phyloP scores from a whole-genome alignment of 78 protist genomes.

The Mantamonas sphyraenae region DNA sequence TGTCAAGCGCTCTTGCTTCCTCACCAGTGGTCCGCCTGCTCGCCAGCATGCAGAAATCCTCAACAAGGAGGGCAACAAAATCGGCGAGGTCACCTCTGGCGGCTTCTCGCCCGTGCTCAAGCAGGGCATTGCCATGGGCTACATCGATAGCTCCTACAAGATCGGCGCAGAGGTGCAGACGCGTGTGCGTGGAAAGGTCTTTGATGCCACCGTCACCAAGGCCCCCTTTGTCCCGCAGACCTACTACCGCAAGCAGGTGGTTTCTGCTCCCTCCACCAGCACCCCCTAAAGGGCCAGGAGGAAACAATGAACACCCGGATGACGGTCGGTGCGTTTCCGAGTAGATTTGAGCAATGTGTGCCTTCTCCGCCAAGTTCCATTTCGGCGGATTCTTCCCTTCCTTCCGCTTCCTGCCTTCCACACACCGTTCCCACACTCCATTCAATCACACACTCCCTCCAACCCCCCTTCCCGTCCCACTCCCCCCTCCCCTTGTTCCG shows the following conservation, averaged over 20 bases:
- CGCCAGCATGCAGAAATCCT: slow-evolving; percentile 29
- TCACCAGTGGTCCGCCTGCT: slow-evolving; percentile 75
- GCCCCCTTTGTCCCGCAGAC: slow-evolving; percentile 81
- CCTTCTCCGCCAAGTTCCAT: no score
- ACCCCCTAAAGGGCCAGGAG: background rate
- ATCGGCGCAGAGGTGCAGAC: slow-evolving; percentile 46
- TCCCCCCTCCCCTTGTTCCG: no score
- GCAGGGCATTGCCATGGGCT: slow-evolving; percentile 81
- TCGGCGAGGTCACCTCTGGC: slow-evolving; percentile 86
- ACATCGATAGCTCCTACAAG: slow-evolving; percentile 38
- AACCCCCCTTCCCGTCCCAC: no score
- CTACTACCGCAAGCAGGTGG: slow-evolving; percentile 50
- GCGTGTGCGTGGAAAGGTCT: slow-evolving; percentile 38
- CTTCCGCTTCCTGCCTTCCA: background rate
- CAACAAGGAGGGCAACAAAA: slow-evolving; percentile 1
- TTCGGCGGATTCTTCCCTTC: background rate
- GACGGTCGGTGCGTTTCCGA: no score
- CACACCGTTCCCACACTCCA: no score
- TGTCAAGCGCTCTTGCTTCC: slow-evolving; percentile 64
- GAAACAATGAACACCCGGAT: slow-evolving; percentile 1
- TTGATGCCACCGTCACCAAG: slow-evolving; percentile 40
- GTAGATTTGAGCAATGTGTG: no score
- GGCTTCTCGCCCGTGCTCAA: slow-evolving; percentile 60
- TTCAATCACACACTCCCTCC: no score
- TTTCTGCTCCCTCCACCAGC: background rate